These are phyloP conservation scores for Agaricus subrufescens DNA, from an alignment of 768 basidiomycete species.

Conservation along the genomic window DNA sequence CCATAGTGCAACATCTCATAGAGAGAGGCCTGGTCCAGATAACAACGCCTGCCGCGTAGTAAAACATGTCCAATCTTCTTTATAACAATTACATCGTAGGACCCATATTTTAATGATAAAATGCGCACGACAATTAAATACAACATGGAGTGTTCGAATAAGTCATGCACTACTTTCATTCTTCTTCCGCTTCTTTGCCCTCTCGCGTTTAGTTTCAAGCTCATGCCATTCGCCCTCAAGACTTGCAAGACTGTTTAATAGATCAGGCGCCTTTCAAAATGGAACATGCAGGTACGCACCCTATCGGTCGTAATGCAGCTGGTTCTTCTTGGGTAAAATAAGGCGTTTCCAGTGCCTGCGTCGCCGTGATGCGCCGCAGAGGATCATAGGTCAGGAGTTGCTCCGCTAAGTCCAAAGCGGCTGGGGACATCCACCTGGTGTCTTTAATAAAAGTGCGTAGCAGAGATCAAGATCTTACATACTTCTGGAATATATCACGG, in stretches of 20 bases:
- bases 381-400: slow-evolving; percentile 81
- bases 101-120: slow-evolving; percentile 12
- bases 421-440: slow-evolving; percentile 81
- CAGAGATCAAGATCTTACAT: slow-evolving; percentile 15
- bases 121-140: neutral
- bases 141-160: neutral
- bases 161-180: slow-evolving; percentile 33
- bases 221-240: slow-evolving; percentile 98
- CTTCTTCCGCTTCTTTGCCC: slow-evolving; percentile 75
- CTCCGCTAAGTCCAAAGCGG: slow-evolving; percentile 85
- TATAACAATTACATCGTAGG: slow-evolving; percentile 9
- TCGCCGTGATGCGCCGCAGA: slow-evolving; percentile 64
- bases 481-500: slow-evolving; percentile 84
- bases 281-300: slow-evolving; percentile 47
- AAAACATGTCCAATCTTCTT: neutral
- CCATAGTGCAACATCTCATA: slow-evolving; percentile 78
- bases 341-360: slow-evolving; percentile 71
- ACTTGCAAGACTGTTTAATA: slow-evolving; percentile 54
- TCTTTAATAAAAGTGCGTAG: neutral
- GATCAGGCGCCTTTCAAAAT: too few relatives aligned
- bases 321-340: slow-evolving; percentile 88
- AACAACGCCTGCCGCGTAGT: slow-evolving; percentile 19
- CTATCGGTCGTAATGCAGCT: slow-evolving; percentile 61
- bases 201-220: slow-evolving; percentile 89
- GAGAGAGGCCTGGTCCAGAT: slow-evolving; percentile 62